phyloP scores from a whole-genome alignment of 805 yeast genomes.

The Candida ovalis region DNA sequence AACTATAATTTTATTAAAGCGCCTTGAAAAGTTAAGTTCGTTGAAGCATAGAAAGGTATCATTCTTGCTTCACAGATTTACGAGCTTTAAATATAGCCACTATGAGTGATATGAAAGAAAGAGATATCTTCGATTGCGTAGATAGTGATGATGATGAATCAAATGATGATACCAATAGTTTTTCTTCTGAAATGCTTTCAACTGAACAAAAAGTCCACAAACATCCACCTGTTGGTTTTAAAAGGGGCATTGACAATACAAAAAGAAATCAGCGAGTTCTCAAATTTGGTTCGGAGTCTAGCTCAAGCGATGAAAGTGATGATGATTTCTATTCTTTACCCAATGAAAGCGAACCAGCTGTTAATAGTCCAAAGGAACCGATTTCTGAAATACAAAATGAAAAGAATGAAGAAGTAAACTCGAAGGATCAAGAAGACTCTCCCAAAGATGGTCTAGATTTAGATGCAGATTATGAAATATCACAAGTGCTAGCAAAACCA shows the following conservation, averaged over 20 bases:
- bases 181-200: too few relatives aligned
- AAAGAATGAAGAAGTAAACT: background rate
- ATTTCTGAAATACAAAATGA: background rate
- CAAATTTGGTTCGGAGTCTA: background rate
- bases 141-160: too few relatives aligned
- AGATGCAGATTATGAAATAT: conserved; percentile 3
- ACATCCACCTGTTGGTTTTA: too few relatives aligned
- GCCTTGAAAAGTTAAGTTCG: too few relatives aligned
- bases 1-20: too few relatives aligned
- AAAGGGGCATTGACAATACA: background rate
- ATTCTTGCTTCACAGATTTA: too few relatives aligned
- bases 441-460: background rate
- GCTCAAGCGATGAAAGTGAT: background rate
- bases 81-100: too few relatives aligned
- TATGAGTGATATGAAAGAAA: too few relatives aligned
- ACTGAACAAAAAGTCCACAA: too few relatives aligned
- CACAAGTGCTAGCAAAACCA: background rate
- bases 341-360: background rate
- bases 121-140: too few relatives aligned
- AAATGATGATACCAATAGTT: too few relatives aligned
- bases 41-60: too few relatives aligned
- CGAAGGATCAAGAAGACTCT: background rate
- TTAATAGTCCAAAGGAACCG: background rate
- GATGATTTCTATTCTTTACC: background rate
- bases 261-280: background rate